Base-by-base conservation (phyloP, 192 early-diverging fungal genomes). In the Geranomyces variabilis region DNA sequence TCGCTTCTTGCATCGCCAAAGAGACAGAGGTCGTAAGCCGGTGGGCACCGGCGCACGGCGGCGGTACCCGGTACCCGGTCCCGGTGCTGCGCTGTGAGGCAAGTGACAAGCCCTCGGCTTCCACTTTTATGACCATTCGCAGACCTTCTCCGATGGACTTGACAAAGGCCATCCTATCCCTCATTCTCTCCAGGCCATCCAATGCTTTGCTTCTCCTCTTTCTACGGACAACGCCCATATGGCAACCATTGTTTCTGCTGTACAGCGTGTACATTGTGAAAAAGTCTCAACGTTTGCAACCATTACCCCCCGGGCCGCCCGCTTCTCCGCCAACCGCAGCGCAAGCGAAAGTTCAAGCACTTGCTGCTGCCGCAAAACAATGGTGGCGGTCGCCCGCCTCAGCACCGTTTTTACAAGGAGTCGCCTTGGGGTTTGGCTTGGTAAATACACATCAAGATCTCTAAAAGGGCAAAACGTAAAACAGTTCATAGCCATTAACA, bases 171-270 rank as follows among this genome's bases (percentile, higher is more conserved):
- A 17, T 64, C 4, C 17, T 64, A 10, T 17, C 17, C 3, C 21
- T 64, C 43, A 14, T 64, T 22, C 63, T 64, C 43, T 64, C 33
- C 9, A 41, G 22, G 14, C 44, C 63, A 19, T n/a, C 41, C 44
- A 19, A 64, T 17, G 63, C 63, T 3, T 13, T 64, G 8, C 43
- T 64, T 5, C 63, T 64, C 9, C 44, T 64, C 17, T 24, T 64
- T n/a, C 41, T 64, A 10, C 34, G 63, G 2, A 19, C 34, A 1
- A 45, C 63, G 19, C 63, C 63, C 34, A 24, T 64, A 45, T 64
- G 33, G 41, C 63, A 64, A 36, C 33, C 41, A 3, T 21, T 64
- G 3, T 4, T 29, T n/a, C 43, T 64, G 14, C 43, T 64, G n/a
- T 31, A 31, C 43, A 41, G 17, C 43, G 15, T 46, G 6, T 45